Evolutionary conservation across 495 filamentous ascomycete genomes (phyloP).

Genomic region (Ramalina intermedia): DNA sequence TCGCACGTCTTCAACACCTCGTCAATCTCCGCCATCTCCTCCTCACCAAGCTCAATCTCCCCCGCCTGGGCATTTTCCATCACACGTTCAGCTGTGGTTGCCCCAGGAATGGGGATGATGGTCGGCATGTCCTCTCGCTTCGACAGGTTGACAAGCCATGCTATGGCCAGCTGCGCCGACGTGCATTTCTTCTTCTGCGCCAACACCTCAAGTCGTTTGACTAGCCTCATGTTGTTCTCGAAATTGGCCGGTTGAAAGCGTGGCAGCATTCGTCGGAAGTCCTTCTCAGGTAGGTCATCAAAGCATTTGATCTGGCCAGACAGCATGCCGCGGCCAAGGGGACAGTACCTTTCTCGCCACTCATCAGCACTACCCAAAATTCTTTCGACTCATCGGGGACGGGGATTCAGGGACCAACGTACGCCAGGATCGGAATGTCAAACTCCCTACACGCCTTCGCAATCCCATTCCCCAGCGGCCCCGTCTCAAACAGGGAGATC

Average conservation of each 20-base stretch:
- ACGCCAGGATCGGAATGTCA: conserved; percentile 54
- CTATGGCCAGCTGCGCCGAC: conserved; percentile 60
- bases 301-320: conserved; percentile 47
- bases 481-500: conserved; percentile 50
- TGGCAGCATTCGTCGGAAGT: conserved; percentile 38
- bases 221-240: conserved; percentile 56
- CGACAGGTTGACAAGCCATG: conserved; percentile 28
- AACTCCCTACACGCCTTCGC: conserved; percentile 54
- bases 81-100: conserved; percentile 32
- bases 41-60: conserved; percentile 25
- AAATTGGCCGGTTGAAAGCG: conserved; percentile 58
- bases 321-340: conserved; percentile 35
- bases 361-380: no score
- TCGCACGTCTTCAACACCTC: conserved; percentile 20
- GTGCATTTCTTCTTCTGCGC: conserved; percentile 56
- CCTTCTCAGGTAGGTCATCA: conserved; percentile 46
- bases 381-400: no score
- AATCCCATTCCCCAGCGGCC: conserved; percentile 60
- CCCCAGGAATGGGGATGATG: conserved; percentile 79
- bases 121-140: conserved; percentile 45
- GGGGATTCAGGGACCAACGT: no score
- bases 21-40: conserved; percentile 33
- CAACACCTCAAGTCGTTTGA: conserved; percentile 47
- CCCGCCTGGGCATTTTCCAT: conserved; percentile 26
- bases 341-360: conserved; percentile 27